Percentiles rank a stretch among this genome's conserved stretches.
phyloP scores from a whole-genome alignment of 495 filamentous ascomycete genomes.

The Lasiosphaeria ovina region DNA sequence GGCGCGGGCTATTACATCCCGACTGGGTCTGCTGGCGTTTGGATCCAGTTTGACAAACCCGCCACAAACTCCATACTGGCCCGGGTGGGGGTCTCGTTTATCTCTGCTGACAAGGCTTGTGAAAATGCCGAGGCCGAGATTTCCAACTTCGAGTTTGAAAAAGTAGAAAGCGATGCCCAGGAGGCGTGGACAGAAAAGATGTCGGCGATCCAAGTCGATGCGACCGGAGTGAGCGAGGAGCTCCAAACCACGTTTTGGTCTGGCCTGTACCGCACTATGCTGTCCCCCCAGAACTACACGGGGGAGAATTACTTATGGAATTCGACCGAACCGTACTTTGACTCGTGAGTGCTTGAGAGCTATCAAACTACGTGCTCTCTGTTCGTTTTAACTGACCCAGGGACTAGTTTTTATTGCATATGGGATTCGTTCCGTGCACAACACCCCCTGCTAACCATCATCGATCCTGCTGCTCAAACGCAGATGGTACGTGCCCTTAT shows the following conservation, averaged over 20 bases:
- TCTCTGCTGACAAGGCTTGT: slow-evolving; percentile 61
- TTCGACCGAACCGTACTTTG: slow-evolving; percentile 71
- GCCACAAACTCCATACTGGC: slow-evolving; percentile 48
- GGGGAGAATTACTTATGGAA: slow-evolving; percentile 73
- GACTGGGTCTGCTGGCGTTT: slow-evolving; percentile 60
- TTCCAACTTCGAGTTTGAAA: slow-evolving; percentile 59
- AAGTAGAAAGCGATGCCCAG: slow-evolving; percentile 49
- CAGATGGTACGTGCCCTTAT: slow-evolving; percentile 65
- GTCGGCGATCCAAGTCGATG: slow-evolving; percentile 51
- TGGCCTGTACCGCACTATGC: slow-evolving; percentile 61
- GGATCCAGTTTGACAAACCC: slow-evolving; percentile 54
- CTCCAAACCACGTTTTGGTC: slow-evolving; percentile 66
- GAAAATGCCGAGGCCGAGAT: slow-evolving; percentile 63
- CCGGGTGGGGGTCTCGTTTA: slow-evolving; percentile 66
- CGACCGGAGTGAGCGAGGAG: slow-evolving; percentile 52
- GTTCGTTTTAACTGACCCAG: slow-evolving; percentile 9
- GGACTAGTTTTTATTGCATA: slow-evolving; percentile 61
- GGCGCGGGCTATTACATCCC: slow-evolving; percentile 44
- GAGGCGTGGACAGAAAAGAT: slow-evolving; percentile 62
- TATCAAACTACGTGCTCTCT: slow-evolving; percentile 9
- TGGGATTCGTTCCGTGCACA: slow-evolving; percentile 74
- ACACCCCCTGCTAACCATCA: slow-evolving; percentile 64
- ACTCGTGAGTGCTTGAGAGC: slow-evolving; percentile 47
- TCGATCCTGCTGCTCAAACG: slow-evolving; percentile 64
- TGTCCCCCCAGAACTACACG: slow-evolving; percentile 71